These are phyloP conservation scores for Globomyces pollinis-pini DNA, from an alignment of 192 early-diverging fungal genomes.

Conservation along the genomic window DNA sequence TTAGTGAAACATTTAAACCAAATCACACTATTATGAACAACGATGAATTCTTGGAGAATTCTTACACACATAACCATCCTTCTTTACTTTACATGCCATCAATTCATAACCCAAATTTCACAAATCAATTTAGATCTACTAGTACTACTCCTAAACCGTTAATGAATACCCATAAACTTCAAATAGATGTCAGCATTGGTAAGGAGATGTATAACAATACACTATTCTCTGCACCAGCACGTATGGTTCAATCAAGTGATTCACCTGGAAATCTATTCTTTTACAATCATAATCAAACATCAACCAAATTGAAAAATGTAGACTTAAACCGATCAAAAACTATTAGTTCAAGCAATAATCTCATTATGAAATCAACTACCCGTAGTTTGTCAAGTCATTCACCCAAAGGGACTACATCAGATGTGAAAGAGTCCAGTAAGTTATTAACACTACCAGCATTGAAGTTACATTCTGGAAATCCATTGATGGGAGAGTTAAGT, in stretches of 20 bases:
- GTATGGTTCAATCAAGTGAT: not conserved
- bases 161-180: not conserved
- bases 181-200: not conserved
- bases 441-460: not conserved
- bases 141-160: not conserved
- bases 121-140: too few species aligned
- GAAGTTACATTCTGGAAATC: not conserved
- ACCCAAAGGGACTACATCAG: not conserved
- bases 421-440: too few species aligned
- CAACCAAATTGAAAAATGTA: not conserved
- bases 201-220: not conserved
- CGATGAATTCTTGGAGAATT: not conserved
- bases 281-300: not conserved
- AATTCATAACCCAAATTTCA: not conserved
- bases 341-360: too few species aligned
- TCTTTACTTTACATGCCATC: not conserved
- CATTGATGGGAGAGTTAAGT: not conserved
- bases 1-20: not conserved
- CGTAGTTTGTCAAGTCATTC: not conserved
- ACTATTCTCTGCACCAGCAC: not conserved
- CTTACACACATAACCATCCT: not conserved
- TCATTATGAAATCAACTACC: not conserved
- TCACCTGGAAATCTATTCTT: not conserved
- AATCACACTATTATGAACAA: not conserved
- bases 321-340: not conserved